Base-by-base conservation (phyloP, 371 early-diverging fungal species). In the Mucor velutinosus region DNA sequence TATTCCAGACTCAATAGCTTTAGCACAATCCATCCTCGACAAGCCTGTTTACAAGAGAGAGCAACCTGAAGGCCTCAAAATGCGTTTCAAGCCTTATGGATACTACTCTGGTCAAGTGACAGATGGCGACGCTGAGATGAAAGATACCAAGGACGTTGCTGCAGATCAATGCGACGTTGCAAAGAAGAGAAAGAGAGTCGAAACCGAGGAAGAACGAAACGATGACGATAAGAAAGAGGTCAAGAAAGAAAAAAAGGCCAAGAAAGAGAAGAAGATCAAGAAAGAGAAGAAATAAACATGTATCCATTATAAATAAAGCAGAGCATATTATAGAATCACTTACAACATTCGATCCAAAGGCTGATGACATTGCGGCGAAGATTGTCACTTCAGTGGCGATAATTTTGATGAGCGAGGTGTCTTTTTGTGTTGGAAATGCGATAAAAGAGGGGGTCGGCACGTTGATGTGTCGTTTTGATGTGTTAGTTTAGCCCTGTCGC, bases 11-110 rank as follows among this genome's bases (percentile, higher is more conserved):
- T 65, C 77, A 17, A 74, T 74, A 35, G 37, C 64, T 11, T 69
- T 76, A 33, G 81, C 80, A 41, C 73, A 81, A 59, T 65, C 75
- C 25, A 78, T 84, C 37, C 72, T 70, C 0, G 71, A 74, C 29
- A 69, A 49, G 68, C 79, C 84, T 19, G 59, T 77, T 25, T 67
- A 72, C 25, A 80, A 77, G 32, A 69, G 84, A 70, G 72, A 70
- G 62, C 84, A 83, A 45, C 84, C 84, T 21, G 74, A 77, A 63
- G 81, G 81, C 12, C 68, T 84, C 14, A 56, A 81, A 23, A 79
- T 83, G 84, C 70, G 81, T 33, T 81, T 78, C 47, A 78, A 73
- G 62, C 81, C 81, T 23, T 77, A 75, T 62, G 84, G 84, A 23
- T 84, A 77, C 57, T 76, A 76, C 62, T 78, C 78, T 29, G 67